These are phyloP conservation scores for Akanthomyces muscarius DNA, from an alignment of 2,329 filamentous ascomycete genomes.

Conservation along the genomic window DNA sequence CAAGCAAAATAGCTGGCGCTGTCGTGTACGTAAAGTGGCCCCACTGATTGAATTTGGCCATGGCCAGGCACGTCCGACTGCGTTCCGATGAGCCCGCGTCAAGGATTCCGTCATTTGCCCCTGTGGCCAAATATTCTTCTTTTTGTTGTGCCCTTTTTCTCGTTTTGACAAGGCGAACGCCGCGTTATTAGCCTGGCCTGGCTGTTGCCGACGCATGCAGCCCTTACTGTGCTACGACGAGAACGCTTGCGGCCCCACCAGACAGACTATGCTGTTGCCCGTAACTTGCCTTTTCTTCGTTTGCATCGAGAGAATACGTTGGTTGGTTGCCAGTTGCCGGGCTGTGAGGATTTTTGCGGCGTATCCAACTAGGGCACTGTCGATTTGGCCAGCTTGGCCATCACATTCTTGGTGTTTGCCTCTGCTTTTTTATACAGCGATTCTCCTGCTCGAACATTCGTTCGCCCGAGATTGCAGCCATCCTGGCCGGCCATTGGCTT, in stretches of 20 bases:
- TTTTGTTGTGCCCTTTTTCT: background rate
- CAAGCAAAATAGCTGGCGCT: background rate
- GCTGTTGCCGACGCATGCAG: background rate
- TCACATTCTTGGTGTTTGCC: no score
- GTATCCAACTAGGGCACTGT: no score
- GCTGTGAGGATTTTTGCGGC: background rate
- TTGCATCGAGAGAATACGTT: background rate
- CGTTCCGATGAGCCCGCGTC: background rate
- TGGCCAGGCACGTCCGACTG: background rate
- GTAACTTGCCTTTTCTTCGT: background rate
- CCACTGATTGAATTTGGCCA: background rate
- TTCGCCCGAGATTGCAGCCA: no score
- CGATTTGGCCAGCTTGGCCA: no score
- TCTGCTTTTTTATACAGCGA: no score
- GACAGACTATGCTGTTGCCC: background rate
- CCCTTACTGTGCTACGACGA: background rate
- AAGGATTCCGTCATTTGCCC: background rate
- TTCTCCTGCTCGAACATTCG: no score
- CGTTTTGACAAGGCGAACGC: background rate
- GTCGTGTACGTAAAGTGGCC: background rate
- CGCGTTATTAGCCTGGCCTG: background rate
- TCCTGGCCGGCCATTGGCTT: background rate
- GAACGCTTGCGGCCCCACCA: constrained; percentile 3
- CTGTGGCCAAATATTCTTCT: background rate
- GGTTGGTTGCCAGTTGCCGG: background rate